Evolutionary conservation across 495 filamentous ascomycete species (phyloP).

Genomic region (Parachaetomium inaequale): DNA sequence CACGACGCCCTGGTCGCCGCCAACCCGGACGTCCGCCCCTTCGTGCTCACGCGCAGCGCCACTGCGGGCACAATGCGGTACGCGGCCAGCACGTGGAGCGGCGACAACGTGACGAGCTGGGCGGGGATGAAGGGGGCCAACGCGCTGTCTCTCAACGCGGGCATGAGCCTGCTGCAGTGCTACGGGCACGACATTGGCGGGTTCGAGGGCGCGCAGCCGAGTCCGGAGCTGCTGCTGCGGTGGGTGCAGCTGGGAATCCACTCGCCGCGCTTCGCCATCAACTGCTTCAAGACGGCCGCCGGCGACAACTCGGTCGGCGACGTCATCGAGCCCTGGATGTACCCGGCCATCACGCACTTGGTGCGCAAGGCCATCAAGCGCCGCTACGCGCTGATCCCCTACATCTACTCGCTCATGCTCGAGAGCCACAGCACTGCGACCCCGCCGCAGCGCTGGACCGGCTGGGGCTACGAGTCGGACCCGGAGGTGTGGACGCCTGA

Average conservation of each 20-base stretch:
- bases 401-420: slow-evolving; percentile 61
- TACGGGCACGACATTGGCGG: slow-evolving; percentile 71
- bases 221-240: slow-evolving; percentile 62
- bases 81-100: slow-evolving; percentile 63
- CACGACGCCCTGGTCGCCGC: slow-evolving; percentile 58
- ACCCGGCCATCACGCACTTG: slow-evolving; percentile 54
- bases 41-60: slow-evolving; percentile 64
- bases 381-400: slow-evolving; percentile 65
- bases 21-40: slow-evolving; percentile 55
- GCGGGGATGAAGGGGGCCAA: slow-evolving; percentile 9
- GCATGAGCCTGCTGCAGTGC: slow-evolving; percentile 62
- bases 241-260: slow-evolving; percentile 69
- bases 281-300: slow-evolving; percentile 67
- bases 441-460: slow-evolving; percentile 64
- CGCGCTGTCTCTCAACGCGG: slow-evolving; percentile 50
- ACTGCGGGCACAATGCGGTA: slow-evolving; percentile 66
- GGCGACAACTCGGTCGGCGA: slow-evolving; percentile 59
- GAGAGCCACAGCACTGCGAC: slow-evolving; percentile 55
- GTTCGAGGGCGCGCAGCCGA: slow-evolving; percentile 66
- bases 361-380: slow-evolving; percentile 62
- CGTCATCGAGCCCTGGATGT: slow-evolving; percentile 72
- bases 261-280: slow-evolving; percentile 67
- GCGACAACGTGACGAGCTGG: slow-evolving; percentile 65
- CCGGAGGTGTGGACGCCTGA: slow-evolving; percentile 55
- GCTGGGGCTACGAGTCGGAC: slow-evolving; percentile 64